Conservation (phyloP, 202 grass and related monocot species). For the Panicum virgatum region DNA sequence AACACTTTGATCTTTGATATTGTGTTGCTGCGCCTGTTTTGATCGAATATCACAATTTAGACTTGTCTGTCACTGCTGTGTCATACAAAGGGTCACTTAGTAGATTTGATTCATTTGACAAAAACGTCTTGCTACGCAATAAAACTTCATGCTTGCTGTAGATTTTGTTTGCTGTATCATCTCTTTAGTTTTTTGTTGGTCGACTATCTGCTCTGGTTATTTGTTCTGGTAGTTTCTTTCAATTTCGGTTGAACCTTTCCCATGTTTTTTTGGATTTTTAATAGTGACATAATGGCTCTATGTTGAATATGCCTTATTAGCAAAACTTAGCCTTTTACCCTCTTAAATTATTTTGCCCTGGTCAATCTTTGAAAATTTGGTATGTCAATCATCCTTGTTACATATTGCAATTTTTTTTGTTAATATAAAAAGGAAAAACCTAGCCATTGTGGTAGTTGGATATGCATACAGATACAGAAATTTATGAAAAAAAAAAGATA, state of each 20-base stretch:
- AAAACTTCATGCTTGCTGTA: background rate
- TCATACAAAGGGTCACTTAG: background rate
- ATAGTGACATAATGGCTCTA: background rate
- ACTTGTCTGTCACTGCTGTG: background rate
- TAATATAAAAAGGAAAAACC: background rate
- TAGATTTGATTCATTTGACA: background rate
- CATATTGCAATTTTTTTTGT: background rate
- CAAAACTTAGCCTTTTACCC: background rate
- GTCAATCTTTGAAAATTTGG: background rate
- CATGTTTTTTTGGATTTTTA: background rate
- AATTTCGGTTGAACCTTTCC: background rate
- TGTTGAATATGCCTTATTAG: background rate
- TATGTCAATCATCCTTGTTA: background rate
- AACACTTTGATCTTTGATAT: background rate
- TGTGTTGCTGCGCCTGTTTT: background rate
- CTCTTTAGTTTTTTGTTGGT: background rate
- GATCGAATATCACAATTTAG: slow-evolving; percentile 5
- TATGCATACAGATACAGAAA: background rate
- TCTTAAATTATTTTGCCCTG: background rate
- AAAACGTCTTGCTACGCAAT: background rate
- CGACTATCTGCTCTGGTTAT: background rate
- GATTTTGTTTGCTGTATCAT: background rate
- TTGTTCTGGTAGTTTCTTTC: background rate
- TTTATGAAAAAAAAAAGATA: background rate
- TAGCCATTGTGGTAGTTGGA: background rate